Evolutionary conservation across 2,329 filamentous ascomycete genomes (phyloP), one percentile per base, ranked within the genome.

Genomic region (Fusarium hostae): DNA sequence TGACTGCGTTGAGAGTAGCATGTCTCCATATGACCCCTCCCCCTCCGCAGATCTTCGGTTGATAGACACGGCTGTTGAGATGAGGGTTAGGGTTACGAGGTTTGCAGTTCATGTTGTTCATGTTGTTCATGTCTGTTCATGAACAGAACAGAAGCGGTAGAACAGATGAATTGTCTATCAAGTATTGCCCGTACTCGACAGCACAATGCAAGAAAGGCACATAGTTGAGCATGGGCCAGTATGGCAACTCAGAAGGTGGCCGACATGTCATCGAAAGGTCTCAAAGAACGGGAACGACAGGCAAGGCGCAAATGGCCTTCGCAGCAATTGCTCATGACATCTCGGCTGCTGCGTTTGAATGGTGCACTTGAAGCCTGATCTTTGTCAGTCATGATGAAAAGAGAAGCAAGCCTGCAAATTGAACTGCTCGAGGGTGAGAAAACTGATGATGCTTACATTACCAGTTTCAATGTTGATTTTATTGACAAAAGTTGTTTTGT

Each of bases 11-110:
- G 28, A 43, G 32, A 47, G 37, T 37, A 41, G 52, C n/a, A 52
- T 18, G 61, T 64, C 70, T 66, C 75, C 75, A 76, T 75, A 44
- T 50, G 45, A 66, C 75, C 75, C 70, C 73, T 74, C 71, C 72
- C 68, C 66, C 75, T 68, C 75, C 51, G 70, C 71, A 68, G 63
- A 68, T 73, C 75, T 58, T 75, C 75, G 75, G 75, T 67, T 77
- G 48, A 64, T 55, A 54, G 67, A 64, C 70, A 76, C 75, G 75
- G 75, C 75, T 75, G 70, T 76, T 76, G 75, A 63, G 70, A 37
- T 45, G 58, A 60, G 71, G 62, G 63, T 59, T 58, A 61, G 54
- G 24, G 30, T 67, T 58, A 58, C 28, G 10, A 43, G 16, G 18
- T 34, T 34, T 32, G 22, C 15, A 55, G 54, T 22, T 24, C 44